Evolutionary conservation across 441 rosid species (phyloP), one percentile per base, ranked within the genome.

Genomic region (Sinapis alba): DNA sequence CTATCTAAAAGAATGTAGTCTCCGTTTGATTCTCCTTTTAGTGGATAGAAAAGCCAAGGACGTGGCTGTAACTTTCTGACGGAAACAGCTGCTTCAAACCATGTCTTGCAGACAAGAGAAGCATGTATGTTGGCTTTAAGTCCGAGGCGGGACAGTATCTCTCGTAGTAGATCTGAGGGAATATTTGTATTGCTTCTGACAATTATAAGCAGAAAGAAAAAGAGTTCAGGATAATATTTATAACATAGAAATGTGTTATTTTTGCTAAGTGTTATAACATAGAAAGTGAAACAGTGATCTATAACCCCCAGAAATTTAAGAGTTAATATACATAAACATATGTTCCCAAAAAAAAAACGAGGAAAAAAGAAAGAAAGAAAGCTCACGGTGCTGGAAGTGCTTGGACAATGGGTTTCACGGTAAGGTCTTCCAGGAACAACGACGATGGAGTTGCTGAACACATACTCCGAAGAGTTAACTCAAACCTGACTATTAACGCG

Each of bases 31-130:
- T 8, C 43, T 34, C 7, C 24, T 21, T 0, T 11, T 9, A 16
- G 56, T 12, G 41, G 74, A 58, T 58, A 26, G 27, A 58, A 19
- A 41, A 59, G 28, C 43, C 65, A 69, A 3, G 74, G 74, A 15
- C 2, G 65, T 6, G 13, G 64, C 26, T 57, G 26, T 11, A 58
- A 26, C 65, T 69, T 69, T 24, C 65, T 24, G 57, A 69, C 41
- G 18, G 54, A 41, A 58, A 41, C 28, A 16, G 65, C 65, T 47
- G 19, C 54, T 47, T 47, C 10, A 47, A 19, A 47, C 65, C 65
- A 69, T 69, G 65, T 18, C 56, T 69, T 69, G 73, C 73, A 69
- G 24, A 69, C 65, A 24, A 2, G 1, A 2, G 73, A 58, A 58
- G 57, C 65, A 0, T 7, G 27, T 11, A 69, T 69, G 43, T 69